Percentiles rank a stretch among this genome's conserved stretches.
Conservation (phyloP, 495 filamentous ascomycete genomes). For the Jackrogersella minutella region DNA sequence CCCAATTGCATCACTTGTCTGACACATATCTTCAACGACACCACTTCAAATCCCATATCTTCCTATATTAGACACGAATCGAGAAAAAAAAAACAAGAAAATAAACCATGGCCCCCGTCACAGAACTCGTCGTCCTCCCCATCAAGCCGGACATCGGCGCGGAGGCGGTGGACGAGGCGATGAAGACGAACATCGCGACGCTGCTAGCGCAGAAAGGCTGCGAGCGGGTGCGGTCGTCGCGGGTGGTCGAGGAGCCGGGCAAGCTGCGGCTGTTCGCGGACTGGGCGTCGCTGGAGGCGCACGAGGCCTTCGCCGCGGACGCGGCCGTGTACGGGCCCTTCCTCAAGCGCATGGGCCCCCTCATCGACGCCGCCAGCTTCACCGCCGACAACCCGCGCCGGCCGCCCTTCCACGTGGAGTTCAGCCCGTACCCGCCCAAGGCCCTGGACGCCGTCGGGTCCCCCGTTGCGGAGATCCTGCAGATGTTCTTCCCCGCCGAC, state of each 20-base stretch:
- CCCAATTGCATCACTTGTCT: no score
- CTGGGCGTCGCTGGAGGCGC: slow-evolving; percentile 22
- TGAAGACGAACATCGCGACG: slow-evolving; percentile 11
- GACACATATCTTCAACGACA: no score
- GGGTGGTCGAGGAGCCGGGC: slow-evolving; percentile 4
- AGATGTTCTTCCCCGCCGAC: slow-evolving; percentile 25
- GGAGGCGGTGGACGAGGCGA: neutral
- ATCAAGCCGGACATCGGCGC: slow-evolving; percentile 11
- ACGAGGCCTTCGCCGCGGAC: slow-evolving; percentile 30
- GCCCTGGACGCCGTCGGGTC: neutral
- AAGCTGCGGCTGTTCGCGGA: slow-evolving; percentile 32
- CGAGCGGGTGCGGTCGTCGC: slow-evolving; percentile 26
- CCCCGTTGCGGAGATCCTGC: slow-evolving; percentile 24
- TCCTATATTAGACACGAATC: neutral
- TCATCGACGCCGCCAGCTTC: neutral
- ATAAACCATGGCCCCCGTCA: slow-evolving; percentile 34
- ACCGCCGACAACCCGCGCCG: neutral
- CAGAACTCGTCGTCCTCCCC: slow-evolving; percentile 26
- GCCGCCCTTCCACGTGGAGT: slow-evolving; percentile 27
- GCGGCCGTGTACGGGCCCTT: slow-evolving; percentile 19
- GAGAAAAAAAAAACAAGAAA: neutral
- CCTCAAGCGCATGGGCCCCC: neutral
- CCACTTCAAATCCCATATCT: neutral
- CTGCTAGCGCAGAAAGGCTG: slow-evolving; percentile 28
- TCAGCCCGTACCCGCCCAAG: slow-evolving; percentile 9